Evolutionary conservation across 2,329 filamentous ascomycete genomes (phyloP).

Genomic region (Elsinoe arachidis): DNA sequence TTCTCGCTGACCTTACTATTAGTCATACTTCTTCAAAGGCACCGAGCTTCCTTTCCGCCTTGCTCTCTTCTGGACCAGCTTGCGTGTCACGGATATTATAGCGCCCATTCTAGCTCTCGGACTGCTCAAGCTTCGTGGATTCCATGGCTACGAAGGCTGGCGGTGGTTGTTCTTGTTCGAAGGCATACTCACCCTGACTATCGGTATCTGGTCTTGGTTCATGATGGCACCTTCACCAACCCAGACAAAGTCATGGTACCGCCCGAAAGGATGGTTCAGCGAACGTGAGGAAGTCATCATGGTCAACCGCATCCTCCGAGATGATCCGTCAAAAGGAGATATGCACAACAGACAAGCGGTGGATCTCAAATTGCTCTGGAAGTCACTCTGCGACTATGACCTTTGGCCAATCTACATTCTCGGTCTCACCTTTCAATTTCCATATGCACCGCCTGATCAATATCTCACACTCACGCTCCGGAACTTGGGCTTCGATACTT

Average conservation of each 20-base stretch:
- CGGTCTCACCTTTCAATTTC: conserved; percentile 47
- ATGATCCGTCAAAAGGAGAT: conserved; percentile 46
- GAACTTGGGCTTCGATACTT: conserved; percentile 50
- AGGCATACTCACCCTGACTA: conserved; percentile 42
- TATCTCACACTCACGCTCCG: conserved; percentile 54
- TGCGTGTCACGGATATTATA: conserved; percentile 48
- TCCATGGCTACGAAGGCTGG: conserved; percentile 38
- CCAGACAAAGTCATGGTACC: conserved; percentile 53
- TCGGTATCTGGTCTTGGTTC: conserved; percentile 48
- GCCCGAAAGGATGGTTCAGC: conserved; percentile 59
- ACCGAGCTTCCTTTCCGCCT: conserved; percentile 60
- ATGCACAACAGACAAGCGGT: conserved; percentile 55
- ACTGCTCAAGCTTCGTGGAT: conserved; percentile 38
- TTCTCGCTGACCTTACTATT: neutral
- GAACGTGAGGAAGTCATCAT: conserved; percentile 58
- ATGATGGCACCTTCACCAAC: conserved; percentile 56
- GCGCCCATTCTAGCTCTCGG: conserved; percentile 50
- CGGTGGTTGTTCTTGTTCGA: conserved; percentile 46
- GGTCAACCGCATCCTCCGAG: conserved; percentile 52
- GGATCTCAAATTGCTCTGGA: conserved; percentile 42
- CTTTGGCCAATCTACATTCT: conserved; percentile 45
- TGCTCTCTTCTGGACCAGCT: conserved; percentile 62
- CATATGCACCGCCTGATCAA: conserved; percentile 39
- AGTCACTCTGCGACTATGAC: conserved; percentile 49
- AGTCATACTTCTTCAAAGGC: conserved; percentile 65